Percentiles rank a stretch among this genome's conserved stretches.
These are phyloP conservation scores for Malus asiatica DNA, from an alignment of 306 rosid genomes.

Conservation along the genomic window DNA sequence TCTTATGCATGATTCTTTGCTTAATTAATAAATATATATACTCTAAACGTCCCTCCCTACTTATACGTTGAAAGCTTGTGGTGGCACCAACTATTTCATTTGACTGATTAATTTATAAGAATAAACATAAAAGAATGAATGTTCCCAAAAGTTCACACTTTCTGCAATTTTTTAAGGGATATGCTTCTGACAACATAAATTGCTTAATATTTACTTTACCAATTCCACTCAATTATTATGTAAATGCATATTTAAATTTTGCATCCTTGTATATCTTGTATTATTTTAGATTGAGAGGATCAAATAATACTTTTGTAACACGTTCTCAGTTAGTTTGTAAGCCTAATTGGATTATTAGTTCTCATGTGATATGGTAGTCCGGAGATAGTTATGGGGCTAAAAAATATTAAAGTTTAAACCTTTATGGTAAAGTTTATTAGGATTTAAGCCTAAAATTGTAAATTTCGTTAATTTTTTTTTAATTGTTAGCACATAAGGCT, in stretches of 20 bases:
- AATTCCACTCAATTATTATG: neutral
- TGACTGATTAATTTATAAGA: neutral
- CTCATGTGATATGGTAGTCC: no score
- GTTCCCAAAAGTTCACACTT: neutral
- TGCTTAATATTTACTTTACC: neutral
- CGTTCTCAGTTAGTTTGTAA: no score
- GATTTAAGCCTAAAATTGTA: no score
- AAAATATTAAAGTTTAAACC: no score
- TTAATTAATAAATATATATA: neutral
- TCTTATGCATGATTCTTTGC: neutral
- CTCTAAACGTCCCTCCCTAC: neutral
- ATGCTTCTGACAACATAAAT: neutral
- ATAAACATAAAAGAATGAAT: neutral
- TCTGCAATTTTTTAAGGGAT: neutral
- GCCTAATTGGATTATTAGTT: no score
- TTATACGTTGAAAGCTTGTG: neutral
- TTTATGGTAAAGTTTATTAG: no score
- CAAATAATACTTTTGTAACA: neutral
- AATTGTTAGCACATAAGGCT: no score
- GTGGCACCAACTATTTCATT: neutral
- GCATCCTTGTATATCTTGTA: neutral
- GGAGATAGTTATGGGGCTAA: no score
- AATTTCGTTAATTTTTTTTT: no score
- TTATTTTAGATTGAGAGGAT: neutral
- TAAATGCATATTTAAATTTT: neutral